phyloP scores from a whole-genome alignment of 164 flowering plant genomes.

The Cinnamomum micranthum region DNA sequence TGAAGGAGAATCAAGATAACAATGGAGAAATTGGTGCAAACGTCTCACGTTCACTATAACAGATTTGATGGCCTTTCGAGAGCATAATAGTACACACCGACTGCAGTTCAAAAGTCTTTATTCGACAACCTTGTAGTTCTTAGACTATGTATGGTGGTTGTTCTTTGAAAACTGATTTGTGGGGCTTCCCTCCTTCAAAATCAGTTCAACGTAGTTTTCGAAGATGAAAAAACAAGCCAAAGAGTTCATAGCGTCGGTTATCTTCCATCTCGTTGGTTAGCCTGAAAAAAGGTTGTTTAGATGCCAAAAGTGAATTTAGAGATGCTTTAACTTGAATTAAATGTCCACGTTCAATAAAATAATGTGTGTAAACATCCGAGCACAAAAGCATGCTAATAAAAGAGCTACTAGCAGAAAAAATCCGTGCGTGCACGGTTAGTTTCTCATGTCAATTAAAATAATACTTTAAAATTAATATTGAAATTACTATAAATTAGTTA shows the following conservation, averaged over 20 bases:
- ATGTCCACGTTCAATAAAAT: constrained; percentile 11
- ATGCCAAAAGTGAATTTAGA: not conserved
- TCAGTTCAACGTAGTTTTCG: constrained; percentile 60
- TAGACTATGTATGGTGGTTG: too few species aligned
- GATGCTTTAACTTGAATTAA: constrained; percentile 14
- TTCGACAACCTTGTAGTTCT: constrained; percentile 36
- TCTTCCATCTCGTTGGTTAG: constrained; percentile 7
- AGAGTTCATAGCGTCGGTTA: constrained; percentile 41
- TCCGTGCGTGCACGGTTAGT: too few species aligned
- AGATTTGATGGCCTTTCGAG: constrained; percentile 42
- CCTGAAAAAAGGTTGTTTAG: not conserved
- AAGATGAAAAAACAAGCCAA: constrained; percentile 44
- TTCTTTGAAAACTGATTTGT: constrained; percentile 46
- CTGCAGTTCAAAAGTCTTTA: constrained; percentile 36
- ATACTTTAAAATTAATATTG: too few species aligned
- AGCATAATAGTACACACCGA: constrained; percentile 33
- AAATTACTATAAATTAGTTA: too few species aligned
- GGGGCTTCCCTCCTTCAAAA: constrained; percentile 33
- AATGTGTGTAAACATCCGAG: constrained; percentile 12
- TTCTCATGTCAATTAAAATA: too few species aligned
- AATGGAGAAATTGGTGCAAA: constrained; percentile 34
- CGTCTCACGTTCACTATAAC: constrained; percentile 22
- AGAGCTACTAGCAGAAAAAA: too few species aligned
- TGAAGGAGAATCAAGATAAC: constrained; percentile 22
- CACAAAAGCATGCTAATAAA: too few species aligned